phyloP scores from a whole-genome alignment of 495 filamentous ascomycete species.

The Cercophora samala region DNA sequence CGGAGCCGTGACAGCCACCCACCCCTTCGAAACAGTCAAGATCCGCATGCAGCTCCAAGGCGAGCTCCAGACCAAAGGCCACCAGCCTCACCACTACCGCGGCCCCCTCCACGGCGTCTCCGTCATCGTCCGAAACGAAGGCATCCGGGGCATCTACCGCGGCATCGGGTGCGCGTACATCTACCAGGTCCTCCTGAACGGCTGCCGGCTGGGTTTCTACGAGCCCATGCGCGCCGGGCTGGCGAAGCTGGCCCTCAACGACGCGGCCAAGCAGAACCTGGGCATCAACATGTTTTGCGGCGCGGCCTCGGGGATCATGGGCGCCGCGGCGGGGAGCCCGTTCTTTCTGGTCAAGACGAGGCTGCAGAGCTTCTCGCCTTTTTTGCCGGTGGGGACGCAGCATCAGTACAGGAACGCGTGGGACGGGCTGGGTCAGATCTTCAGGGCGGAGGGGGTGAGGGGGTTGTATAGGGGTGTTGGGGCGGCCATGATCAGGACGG shows the following conservation, averaged over 20 bases:
- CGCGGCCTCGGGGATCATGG: constrained; percentile 81
- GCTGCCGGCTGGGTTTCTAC: constrained; percentile 95
- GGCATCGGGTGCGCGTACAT: constrained; percentile 91
- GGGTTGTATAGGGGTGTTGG: constrained; percentile 87
- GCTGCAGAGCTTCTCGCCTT: constrained; percentile 89
- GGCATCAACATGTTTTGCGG: constrained; percentile 91
- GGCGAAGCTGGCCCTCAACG: constrained; percentile 62
- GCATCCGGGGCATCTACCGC: constrained; percentile 77
- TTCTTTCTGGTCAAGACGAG: constrained; percentile 99
- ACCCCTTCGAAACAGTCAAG: constrained; percentile 98
- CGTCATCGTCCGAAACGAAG: constrained; percentile 91
- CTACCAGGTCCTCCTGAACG: constrained; percentile 95
- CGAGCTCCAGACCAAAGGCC: constrained; percentile 82
- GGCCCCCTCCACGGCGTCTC: constrained; percentile 90
- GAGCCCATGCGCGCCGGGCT: constrained; percentile 78
- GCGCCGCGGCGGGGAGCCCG: constrained; percentile 84
- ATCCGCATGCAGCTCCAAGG: constrained; percentile 97
- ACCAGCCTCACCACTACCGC: constrained; percentile 80
- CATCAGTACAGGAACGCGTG: constrained; percentile 83
- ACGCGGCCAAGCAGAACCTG: constrained; percentile 72
- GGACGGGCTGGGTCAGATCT: constrained; percentile 80
- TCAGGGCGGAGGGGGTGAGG: constrained; percentile 66
- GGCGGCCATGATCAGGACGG: constrained; percentile 95
- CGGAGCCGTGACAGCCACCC: constrained; percentile 95
- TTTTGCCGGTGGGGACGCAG: constrained; percentile 92